Evolutionary conservation across 2,329 filamentous ascomycete species (phyloP).

Genomic region (Colletotrichum sp.): DNA sequence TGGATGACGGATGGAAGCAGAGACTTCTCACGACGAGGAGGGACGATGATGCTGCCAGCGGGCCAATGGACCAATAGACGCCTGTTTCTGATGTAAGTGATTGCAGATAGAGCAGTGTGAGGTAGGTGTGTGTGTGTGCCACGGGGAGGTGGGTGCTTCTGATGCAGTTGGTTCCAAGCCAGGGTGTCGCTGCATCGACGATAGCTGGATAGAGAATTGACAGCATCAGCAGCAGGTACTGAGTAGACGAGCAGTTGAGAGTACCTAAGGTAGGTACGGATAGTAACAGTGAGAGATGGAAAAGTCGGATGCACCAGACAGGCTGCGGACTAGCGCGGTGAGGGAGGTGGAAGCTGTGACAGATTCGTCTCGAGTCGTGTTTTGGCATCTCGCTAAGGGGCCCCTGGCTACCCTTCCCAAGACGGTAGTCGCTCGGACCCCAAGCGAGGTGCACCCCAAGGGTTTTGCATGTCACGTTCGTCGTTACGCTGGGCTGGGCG

Average conservation of each 20-base stretch:
- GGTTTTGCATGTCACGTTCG: neutral
- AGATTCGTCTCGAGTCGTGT: slow-evolving; percentile 56
- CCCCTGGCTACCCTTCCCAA: slow-evolving; percentile 10
- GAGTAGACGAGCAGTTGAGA: neutral
- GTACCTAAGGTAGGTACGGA: no score
- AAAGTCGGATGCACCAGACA: neutral
- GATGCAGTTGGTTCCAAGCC: neutral
- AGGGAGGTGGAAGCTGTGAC: slow-evolving; percentile 40
- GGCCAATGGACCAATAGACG: slow-evolving; percentile 5
- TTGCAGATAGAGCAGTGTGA: neutral
- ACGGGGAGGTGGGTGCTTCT: neutral
- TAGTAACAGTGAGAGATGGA: neutral
- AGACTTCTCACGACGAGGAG: neutral
- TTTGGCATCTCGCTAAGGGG: slow-evolving; percentile 36
- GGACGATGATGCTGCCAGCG: slow-evolving; percentile 2
- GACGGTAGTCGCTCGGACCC: slow-evolving; percentile 5
- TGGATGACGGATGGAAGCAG: neutral
- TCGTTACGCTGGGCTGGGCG: neutral
- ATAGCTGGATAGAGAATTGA: neutral
- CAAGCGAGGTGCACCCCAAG: neutral
- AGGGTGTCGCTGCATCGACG: neutral
- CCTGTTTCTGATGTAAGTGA: neutral
- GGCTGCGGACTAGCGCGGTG: slow-evolving; percentile 1
- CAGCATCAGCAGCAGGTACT: neutral
- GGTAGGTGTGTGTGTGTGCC: neutral